A percentile compares a stretch with the other conserved stretches of the same genome.
Evolutionary conservation across 208 protist species (phyloP).

Genomic region (Crithidia brevicula): DNA sequence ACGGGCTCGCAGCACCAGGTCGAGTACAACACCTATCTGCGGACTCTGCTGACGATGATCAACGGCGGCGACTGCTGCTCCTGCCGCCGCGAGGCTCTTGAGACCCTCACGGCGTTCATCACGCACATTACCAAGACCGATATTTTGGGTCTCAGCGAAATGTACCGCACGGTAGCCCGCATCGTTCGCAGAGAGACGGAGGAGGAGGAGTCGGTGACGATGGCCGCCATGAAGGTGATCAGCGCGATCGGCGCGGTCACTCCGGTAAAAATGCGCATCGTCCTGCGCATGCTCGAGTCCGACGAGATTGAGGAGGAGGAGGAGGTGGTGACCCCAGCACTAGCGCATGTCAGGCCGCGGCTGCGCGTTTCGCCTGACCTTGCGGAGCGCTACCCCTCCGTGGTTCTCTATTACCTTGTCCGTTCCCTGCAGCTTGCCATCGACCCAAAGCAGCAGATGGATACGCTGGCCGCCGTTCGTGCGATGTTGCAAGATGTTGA

Average conservation of each 20-base stretch:
- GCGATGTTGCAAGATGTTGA: slow-evolving; percentile 72
- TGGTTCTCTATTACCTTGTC: slow-evolving; percentile 85
- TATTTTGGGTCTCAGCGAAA: slow-evolving; percentile 45
- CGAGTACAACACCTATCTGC: slow-evolving; percentile 50
- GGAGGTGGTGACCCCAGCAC: slow-evolving; percentile 75
- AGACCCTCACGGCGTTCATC: slow-evolving; percentile 78
- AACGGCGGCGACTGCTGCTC: slow-evolving; percentile 76
- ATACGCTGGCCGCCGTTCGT: slow-evolving; percentile 63
- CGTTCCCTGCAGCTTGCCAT: slow-evolving; percentile 81
- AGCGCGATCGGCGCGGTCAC: slow-evolving; percentile 86
- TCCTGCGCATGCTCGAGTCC: slow-evolving; percentile 69
- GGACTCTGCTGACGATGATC: slow-evolving; percentile 70
- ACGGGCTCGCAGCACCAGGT: slow-evolving; percentile 62
- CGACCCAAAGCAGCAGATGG: slow-evolving; percentile 78
- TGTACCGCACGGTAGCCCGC: slow-evolving; percentile 76
- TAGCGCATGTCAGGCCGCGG: slow-evolving; percentile 80
- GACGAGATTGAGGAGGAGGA: slow-evolving; percentile 86
- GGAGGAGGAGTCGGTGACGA: slow-evolving; percentile 70
- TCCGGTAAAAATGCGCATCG: slow-evolving; percentile 70
- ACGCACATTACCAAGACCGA: slow-evolving; percentile 71
- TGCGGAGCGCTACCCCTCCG: slow-evolving; percentile 77
- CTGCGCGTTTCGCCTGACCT: slow-evolving; percentile 75
- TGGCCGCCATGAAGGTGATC: slow-evolving; percentile 73
- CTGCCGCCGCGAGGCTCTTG: slow-evolving; percentile 67
- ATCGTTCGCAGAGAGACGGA: slow-evolving; percentile 84